Evolutionary conservation across 2,329 filamentous ascomycete genomes (phyloP).

Genomic region (Claviceps sorghi): DNA sequence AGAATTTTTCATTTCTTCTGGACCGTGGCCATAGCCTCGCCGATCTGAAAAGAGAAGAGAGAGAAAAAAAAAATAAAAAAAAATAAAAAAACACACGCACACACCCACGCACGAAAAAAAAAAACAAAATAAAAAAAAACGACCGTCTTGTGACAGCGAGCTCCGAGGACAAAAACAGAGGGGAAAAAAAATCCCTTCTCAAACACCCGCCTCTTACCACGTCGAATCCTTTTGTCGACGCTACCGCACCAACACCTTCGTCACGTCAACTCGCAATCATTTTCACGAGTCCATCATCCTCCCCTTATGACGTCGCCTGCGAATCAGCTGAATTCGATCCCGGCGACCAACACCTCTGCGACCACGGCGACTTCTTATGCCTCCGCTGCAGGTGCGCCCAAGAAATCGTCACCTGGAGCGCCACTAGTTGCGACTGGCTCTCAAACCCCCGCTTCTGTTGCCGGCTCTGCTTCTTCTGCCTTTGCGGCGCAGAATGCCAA

Average conservation of each 20-base stretch:
- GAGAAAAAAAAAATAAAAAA: background rate
- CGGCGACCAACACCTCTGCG: constrained; percentile 44
- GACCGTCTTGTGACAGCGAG: constrained; percentile 4
- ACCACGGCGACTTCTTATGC: constrained; percentile 50
- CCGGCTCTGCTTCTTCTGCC: constrained; percentile 34
- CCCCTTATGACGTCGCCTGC: constrained; percentile 47
- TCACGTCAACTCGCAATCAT: background rate
- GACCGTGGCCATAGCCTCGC: background rate
- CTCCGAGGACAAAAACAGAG: constrained; percentile 1
- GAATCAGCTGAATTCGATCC: constrained; percentile 36
- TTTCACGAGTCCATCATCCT: constrained; percentile 2
- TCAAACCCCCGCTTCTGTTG: constrained; percentile 38
- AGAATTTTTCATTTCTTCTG: constrained; percentile 5
- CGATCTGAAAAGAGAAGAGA: background rate
- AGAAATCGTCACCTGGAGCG: constrained; percentile 46
- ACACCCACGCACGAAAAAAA: background rate
- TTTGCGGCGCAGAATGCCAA: constrained; percentile 42
- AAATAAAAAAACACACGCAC: background rate
- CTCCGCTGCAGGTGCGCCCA: constrained; percentile 48
- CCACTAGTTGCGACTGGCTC: constrained; percentile 47
- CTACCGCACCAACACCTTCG: background rate
- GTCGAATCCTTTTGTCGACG: background rate
- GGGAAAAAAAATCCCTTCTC: constrained; percentile 1
- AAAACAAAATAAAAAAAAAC: background rate
- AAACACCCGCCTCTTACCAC: constrained; percentile 4